Percentiles rank a stretch among this genome's conserved stretches.
phyloP scores from a whole-genome alignment of 495 filamentous ascomycete species.

The Antarctomyces pellizariae region DNA sequence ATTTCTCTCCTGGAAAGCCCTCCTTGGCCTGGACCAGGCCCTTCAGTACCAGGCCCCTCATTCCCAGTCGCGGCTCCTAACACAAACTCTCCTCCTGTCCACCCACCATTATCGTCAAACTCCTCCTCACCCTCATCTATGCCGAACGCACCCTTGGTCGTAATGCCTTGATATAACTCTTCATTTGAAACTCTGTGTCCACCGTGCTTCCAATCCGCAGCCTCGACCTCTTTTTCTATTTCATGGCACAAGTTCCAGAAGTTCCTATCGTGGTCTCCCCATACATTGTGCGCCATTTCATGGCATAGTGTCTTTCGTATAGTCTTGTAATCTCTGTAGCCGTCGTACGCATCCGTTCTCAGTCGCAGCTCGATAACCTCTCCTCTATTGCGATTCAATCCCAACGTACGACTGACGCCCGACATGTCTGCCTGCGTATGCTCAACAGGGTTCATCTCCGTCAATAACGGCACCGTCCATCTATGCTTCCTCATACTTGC shows the following conservation, averaged over 20 bases:
- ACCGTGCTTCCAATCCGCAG: constrained; percentile 46
- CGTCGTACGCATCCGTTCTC: constrained; percentile 82
- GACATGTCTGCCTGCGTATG: constrained; percentile 50
- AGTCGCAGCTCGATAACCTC: constrained; percentile 81
- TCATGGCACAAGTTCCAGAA: constrained; percentile 75
- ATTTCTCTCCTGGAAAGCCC: constrained; percentile 39
- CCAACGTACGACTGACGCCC: constrained; percentile 46
- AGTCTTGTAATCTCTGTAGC: constrained; percentile 73
- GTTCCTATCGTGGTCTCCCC: constrained; percentile 52
- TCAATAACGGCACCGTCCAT: constrained; percentile 70
- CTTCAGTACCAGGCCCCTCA: constrained; percentile 9
- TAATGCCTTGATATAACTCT: constrained; percentile 40
- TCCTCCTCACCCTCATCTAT: constrained; percentile 23
- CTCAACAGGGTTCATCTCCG: constrained; percentile 78
- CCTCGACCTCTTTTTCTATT: constrained; percentile 73
- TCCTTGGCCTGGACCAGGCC: constrained; percentile 11
- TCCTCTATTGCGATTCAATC: constrained; percentile 69
- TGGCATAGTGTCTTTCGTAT: constrained; percentile 87
- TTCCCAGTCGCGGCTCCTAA: constrained; percentile 32
- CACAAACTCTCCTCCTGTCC: constrained; percentile 73
- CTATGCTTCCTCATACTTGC: constrained; percentile 59
- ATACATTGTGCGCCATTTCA: constrained; percentile 83
- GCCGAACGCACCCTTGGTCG: constrained; percentile 17
- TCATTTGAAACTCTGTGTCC: constrained; percentile 38
- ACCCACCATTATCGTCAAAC: constrained; percentile 53